phyloP scores from a whole-genome alignment of 495 filamentous ascomycete species.

The Pseudoneurospora amorphoporcata region DNA sequence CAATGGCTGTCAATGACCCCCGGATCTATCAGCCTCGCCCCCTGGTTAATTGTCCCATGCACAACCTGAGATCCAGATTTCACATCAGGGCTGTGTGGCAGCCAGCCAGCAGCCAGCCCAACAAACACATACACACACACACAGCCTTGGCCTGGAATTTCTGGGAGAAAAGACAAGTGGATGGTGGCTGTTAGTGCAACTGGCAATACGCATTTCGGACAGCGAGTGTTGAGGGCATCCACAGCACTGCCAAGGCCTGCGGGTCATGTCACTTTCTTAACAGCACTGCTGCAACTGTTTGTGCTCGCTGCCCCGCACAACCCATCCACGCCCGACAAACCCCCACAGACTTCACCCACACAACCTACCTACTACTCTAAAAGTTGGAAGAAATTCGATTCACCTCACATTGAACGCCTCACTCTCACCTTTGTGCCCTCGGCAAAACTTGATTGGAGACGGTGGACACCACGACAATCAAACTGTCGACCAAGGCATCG shows the following conservation, averaged over 20 bases:
- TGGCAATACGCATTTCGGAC: neutral
- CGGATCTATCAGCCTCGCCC: conserved; percentile 2
- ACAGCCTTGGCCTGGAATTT: neutral
- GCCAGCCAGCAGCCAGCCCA: neutral
- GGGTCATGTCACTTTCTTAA: neutral
- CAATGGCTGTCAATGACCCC: conserved; percentile 17
- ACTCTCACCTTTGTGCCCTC: neutral
- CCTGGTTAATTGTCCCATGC: conserved; percentile 20
- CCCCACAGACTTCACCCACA: neutral
- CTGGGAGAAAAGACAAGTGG: neutral
- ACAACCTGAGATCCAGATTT: conserved; percentile 9
- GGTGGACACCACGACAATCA: neutral
- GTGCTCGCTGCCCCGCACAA: neutral
- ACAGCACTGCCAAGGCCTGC: neutral
- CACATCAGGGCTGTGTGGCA: neutral
- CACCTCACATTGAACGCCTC: neutral
- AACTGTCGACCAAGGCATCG: neutral
- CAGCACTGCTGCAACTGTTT: neutral
- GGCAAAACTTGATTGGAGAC: neutral
- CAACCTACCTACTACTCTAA: too few relatives aligned
- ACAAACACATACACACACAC: neutral
- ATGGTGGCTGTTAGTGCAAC: neutral
- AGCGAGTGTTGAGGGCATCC: neutral
- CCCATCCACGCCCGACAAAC: neutral
- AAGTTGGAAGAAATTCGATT: neutral